phyloP scores from a whole-genome alignment of 2,329 filamentous ascomycete genomes.

The Trichoderma sp. region DNA sequence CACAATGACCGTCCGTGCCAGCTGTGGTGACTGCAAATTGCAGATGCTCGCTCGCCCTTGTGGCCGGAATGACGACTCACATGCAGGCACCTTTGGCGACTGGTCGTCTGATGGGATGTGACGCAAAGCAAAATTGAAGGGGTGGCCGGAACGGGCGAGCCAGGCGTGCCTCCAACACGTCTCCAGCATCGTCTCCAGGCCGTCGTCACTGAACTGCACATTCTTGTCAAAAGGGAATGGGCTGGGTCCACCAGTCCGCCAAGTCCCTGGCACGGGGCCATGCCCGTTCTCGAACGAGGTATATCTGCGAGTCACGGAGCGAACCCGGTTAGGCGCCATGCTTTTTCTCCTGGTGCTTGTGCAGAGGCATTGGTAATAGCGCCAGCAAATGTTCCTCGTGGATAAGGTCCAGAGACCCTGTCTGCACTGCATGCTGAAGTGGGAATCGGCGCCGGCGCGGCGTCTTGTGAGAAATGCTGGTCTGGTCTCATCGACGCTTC shows the following conservation, averaged over 20 bases:
- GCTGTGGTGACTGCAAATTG: constrained; percentile 8
- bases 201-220: constrained; percentile 20
- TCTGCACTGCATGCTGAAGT: background rate
- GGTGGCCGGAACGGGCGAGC: constrained; percentile 15
- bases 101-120: constrained; percentile 21
- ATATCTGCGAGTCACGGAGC: constrained; percentile 24
- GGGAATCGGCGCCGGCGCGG: constrained; percentile 7
- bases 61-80: constrained; percentile 19
- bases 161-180: constrained; percentile 15
- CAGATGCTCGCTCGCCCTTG: constrained; percentile 9
- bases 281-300: constrained; percentile 26
- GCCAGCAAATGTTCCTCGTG: background rate
- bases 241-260: constrained; percentile 15
- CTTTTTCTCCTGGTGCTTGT: background rate
- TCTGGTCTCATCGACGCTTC: background rate
- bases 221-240: constrained; percentile 22
- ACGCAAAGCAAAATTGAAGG: constrained; percentile 22
- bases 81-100: constrained; percentile 15
- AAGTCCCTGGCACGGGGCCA: constrained; percentile 19
- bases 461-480: background rate
- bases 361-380: background rate
- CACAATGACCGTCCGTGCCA: background rate
- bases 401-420: constrained; percentile 9
- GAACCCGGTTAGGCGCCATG: constrained; percentile 13
- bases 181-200: constrained; percentile 8